Conservation (phyloP, 306 rosid genomes). For the Rosa chinensis region DNA sequence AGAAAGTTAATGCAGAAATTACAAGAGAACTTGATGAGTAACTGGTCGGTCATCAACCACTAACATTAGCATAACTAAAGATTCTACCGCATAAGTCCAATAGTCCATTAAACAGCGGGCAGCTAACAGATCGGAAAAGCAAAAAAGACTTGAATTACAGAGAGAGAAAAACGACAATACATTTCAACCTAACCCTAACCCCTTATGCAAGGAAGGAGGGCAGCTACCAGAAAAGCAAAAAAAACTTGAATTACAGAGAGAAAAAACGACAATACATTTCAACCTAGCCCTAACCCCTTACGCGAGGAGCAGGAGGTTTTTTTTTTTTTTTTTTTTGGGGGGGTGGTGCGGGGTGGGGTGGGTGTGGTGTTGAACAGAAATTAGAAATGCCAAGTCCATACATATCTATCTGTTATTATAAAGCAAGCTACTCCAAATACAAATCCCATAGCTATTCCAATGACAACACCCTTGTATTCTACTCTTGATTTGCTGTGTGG, state of each 20-base stretch:
- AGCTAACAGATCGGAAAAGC: neutral
- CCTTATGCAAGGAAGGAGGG: neutral
- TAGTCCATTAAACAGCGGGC: too few species aligned
- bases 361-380: too few species aligned
- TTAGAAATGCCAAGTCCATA: neutral
- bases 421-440: conserved; percentile 7
- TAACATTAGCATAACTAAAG: too few species aligned
- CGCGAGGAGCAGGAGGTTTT: neutral
- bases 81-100: too few species aligned
- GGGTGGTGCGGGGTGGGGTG: too few species aligned
- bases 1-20: too few species aligned
- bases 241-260: neutral
- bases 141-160: neutral
- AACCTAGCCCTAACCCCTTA: neutral
- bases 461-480: neutral
- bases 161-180: neutral
- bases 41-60: too few species aligned
- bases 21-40: neutral
- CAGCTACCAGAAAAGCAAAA: neutral
- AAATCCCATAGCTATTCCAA: conserved; percentile 4
- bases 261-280: neutral
- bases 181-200: neutral
- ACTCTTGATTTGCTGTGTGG: neutral
- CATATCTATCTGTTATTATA: neutral
- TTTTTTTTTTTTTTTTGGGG: too few species aligned